Evolutionary conservation across 2,329 filamentous ascomycete species (phyloP).

Genomic region (Diaporthe helianthi): DNA sequence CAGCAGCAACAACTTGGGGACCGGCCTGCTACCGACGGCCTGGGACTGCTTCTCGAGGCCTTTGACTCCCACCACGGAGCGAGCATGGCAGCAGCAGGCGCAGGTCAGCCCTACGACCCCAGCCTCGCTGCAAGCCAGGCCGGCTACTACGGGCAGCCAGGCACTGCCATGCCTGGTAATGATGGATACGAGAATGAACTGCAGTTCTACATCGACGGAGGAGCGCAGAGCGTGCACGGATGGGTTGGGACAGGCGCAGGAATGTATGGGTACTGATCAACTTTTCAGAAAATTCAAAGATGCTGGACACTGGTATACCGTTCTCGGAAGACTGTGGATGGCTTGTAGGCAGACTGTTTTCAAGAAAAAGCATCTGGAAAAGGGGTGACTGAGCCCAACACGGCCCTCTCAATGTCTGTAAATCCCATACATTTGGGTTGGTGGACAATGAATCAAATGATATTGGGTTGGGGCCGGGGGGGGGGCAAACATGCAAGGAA

Average conservation of each 20-base stretch:
- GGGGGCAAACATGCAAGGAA: neutral
- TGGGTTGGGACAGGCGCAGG: slow-evolving; percentile 37
- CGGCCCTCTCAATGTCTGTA: slow-evolving; percentile 3
- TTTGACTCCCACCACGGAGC: slow-evolving; percentile 45
- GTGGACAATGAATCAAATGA: slow-evolving; percentile 11
- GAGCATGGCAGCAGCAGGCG: slow-evolving; percentile 27
- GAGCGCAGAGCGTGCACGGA: slow-evolving; percentile 36
- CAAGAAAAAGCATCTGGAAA: neutral
- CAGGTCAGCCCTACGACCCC: slow-evolving; percentile 31
- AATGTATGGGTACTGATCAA: slow-evolving; percentile 39
- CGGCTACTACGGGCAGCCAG: slow-evolving; percentile 37
- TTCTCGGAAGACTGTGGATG: neutral
- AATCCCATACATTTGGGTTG: neutral
- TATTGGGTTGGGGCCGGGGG: no score
- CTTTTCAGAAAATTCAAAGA: neutral
- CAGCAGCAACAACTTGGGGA: slow-evolving; percentile 36
- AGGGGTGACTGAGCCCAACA: neutral
- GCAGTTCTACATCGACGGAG: slow-evolving; percentile 41
- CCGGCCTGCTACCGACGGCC: slow-evolving; percentile 43
- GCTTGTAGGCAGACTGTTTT: slow-evolving; percentile 12
- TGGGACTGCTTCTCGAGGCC: slow-evolving; percentile 52
- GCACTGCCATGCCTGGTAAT: slow-evolving; percentile 37
- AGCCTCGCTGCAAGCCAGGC: slow-evolving; percentile 28
- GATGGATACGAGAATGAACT: slow-evolving; percentile 44
- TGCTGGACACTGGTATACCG: neutral